These are phyloP conservation scores for Cucumis cinereus DNA, from an alignment of 306 rosid genomes.

Conservation along the genomic window DNA sequence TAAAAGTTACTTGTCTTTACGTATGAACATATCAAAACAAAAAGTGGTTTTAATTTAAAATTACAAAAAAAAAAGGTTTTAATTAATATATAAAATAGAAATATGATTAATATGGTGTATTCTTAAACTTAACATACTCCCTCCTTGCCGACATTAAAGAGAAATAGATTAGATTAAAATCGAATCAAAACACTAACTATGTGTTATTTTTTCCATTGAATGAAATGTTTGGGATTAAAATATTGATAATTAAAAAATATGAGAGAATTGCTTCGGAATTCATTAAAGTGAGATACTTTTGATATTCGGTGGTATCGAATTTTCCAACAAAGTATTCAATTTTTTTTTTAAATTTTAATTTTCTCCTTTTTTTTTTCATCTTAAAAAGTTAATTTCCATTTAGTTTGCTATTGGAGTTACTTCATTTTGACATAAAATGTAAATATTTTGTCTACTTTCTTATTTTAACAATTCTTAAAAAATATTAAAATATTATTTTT, in stretches of 20 bases:
- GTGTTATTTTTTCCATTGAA: not conserved
- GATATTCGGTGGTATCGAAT: not conserved
- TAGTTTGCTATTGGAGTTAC: too few relatives aligned
- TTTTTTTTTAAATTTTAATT: too few relatives aligned
- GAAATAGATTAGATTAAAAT: not conserved
- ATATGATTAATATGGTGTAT: not conserved
- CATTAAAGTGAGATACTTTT: not conserved
- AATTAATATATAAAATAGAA: not conserved
- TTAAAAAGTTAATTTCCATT: too few relatives aligned
- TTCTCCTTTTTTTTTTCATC: too few relatives aligned
- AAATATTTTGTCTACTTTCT: too few relatives aligned
- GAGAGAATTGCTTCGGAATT: not conserved
- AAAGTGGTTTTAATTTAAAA: slow-evolving; percentile 1
- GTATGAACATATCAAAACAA: not conserved
- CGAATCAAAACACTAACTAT: not conserved
- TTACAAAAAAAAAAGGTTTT: not conserved
- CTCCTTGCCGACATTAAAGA: slow-evolving; percentile 2
- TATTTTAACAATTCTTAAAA: too few relatives aligned
- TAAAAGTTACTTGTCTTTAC: not conserved
- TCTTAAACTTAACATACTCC: not conserved
- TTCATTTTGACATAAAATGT: too few relatives aligned
- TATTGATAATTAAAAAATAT: not conserved
- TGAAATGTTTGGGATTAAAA: not conserved
- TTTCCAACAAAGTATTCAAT: not conserved
- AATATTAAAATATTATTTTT: too few relatives aligned